phyloP scores from a whole-genome alignment of 1,284 basidiomycete species.

The Rhodotorula glutinis region DNA sequence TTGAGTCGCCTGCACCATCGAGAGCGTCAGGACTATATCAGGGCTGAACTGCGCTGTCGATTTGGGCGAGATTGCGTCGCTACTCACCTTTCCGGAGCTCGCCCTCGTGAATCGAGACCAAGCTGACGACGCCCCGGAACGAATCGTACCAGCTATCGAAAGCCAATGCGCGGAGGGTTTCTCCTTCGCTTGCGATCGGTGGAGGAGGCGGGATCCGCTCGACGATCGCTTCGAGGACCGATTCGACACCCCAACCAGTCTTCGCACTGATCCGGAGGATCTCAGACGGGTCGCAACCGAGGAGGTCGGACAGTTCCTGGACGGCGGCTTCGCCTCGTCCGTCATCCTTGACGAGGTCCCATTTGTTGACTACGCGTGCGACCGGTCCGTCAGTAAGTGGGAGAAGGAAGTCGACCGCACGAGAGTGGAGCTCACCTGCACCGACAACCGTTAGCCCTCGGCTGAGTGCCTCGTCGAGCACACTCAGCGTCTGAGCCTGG shows the following conservation, averaged over 20 bases:
- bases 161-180: slow-evolving; percentile 63
- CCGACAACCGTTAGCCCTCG: slow-evolving; percentile 81
- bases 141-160: slow-evolving; percentile 93
- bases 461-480: slow-evolving; percentile 83
- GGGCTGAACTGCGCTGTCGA: too few relatives aligned
- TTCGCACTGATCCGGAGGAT: slow-evolving; percentile 86
- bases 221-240: slow-evolving; percentile 74
- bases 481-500: slow-evolving; percentile 95
- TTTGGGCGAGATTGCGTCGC: too few relatives aligned
- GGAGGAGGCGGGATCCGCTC: slow-evolving; percentile 71
- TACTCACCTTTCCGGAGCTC: slow-evolving; percentile 55
- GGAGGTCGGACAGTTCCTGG: slow-evolving; percentile 73
- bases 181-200: slow-evolving; percentile 14
- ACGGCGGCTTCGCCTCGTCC: slow-evolving; percentile 34
- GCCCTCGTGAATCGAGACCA: slow-evolving; percentile 70
- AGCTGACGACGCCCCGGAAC: slow-evolving; percentile 92
- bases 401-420: too few relatives aligned
- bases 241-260: slow-evolving; percentile 74
- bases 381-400: too few relatives aligned
- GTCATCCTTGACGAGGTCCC: slow-evolving; percentile 40
- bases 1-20: slow-evolving; percentile 68
- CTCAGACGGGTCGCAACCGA: slow-evolving; percentile 65
- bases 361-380: slow-evolving; percentile 62
- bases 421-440: slow-evolving; percentile 68
- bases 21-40: neutral